Base-by-base conservation (phyloP, 495 filamentous ascomycete species). In the Aspergillus asperescens region DNA sequence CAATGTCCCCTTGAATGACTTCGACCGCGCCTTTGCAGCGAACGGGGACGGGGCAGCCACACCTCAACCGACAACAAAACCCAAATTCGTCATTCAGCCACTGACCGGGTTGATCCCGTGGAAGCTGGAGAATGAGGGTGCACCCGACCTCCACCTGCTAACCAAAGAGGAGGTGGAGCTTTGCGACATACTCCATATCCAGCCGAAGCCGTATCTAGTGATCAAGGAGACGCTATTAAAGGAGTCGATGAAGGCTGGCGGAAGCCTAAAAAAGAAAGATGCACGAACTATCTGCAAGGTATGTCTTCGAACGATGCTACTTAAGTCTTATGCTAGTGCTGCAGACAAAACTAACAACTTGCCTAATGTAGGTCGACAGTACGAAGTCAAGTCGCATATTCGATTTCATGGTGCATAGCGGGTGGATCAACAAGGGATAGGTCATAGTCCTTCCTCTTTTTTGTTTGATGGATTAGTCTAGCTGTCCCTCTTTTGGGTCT, bases 201-300 rank as follows among this genome's bases (percentile, higher is more conserved):
- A 89, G 66, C 94, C 93, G 1, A 97, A 97, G 68, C 88, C 94
- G 1, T 99, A 96, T 63, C 63, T 95, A 28, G 87, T 88, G 58
- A 90, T 99, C 67, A 97, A 97, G 68, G 90, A 96, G 62, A 81
- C 84, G 23, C 68, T 96, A 29, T 67, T 97, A 39, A 88, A 87
- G 62, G 90, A 96, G 62, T 88, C 92, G 1, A 81, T 95, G 72
- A 92, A 90, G 67, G 81, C 83, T 44, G 89, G 90, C 24, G 93
- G 93, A 1, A 81, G 71, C 27, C 58, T 99, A 20, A 97, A 96
- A 75, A 95, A 90, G 80, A 96, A 94, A 62, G 80, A 85, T 54
- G 90, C 88, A 0, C 84, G 83, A 60, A 83, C 84, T 52, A 73
- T 87, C 35, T 84, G 80, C 67, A 80, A 79, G 65, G 81, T 83